A percentile compares a stretch with the other conserved stretches of the same genome.
Conservation (phyloP, 1,284 basidiomycete species). For the Coriolopsis trogii region DNA sequence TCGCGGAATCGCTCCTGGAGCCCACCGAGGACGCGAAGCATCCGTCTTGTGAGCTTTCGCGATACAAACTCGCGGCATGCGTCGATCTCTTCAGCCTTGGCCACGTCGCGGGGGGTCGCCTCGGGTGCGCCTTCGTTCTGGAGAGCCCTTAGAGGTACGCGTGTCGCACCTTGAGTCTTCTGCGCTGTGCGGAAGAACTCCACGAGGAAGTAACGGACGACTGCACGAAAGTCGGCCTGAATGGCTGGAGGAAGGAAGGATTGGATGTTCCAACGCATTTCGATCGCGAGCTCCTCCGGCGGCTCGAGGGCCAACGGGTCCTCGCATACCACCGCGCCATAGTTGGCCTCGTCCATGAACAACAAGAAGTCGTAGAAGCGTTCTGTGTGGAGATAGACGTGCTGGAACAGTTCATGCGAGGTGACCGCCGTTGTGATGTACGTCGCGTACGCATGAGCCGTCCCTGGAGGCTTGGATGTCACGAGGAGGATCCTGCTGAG, state of each 20-base stretch:
- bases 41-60: conserved; percentile 80
- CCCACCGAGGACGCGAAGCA: conserved; percentile 74
- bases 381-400: conserved; percentile 86
- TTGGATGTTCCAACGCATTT: conserved; percentile 96
- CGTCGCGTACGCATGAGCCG: conserved; percentile 93
- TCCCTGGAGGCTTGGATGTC: conserved; percentile 95
- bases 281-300: conserved; percentile 70
- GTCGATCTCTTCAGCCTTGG: conserved; percentile 73
- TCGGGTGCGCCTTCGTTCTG: conserved; percentile 66
- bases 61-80: conserved; percentile 76
- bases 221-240: conserved; percentile 77
- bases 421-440: conserved; percentile 95
- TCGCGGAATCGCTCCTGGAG: conserved; percentile 71
- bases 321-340: conserved; percentile 88
- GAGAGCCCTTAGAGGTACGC: conserved; percentile 79
- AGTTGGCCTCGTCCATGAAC: conserved; percentile 96
- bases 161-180: conserved; percentile 55
- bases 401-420: conserved; percentile 94
- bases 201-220: conserved; percentile 85
- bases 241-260: conserved; percentile 87
- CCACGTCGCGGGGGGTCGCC: conserved; percentile 64
- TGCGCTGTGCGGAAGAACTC: conserved; percentile 85
- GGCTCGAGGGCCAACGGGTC: conserved; percentile 70
- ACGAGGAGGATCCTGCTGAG: conserved; percentile 90
- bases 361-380: conserved; percentile 94